A percentile compares a stretch with the other conserved stretches of the same genome.
These are phyloP conservation scores for Trichoderma gamsii DNA, from an alignment of 495 filamentous ascomycete species.

Conservation along the genomic window DNA sequence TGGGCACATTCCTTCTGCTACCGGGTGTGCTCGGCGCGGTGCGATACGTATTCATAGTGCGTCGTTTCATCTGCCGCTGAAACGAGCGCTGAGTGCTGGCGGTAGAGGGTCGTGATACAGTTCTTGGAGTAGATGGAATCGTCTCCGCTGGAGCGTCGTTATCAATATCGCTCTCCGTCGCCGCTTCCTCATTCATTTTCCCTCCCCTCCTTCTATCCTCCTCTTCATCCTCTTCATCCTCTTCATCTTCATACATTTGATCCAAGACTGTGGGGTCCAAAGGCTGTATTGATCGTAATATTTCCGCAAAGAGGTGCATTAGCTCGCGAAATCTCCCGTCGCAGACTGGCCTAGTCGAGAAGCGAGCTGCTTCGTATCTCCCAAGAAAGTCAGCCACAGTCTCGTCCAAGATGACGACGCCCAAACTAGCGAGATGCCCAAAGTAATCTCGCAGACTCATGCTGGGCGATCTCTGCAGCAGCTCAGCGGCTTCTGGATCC, in stretches of 20 bases:
- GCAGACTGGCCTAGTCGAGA: conserved; percentile 50
- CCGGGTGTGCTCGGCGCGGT: conserved; percentile 50
- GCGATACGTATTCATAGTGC: conserved; percentile 32
- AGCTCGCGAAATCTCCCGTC: conserved; percentile 70
- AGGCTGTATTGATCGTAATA: conserved; percentile 68
- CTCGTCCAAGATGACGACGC: conserved; percentile 54
- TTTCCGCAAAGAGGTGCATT: conserved; percentile 81
- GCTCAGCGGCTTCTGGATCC: conserved; percentile 56
- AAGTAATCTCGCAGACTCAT: conserved; percentile 84
- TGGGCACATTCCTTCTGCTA: conserved; percentile 26
- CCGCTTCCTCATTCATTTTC: conserved; percentile 14
- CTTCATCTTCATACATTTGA: conserved; percentile 14
- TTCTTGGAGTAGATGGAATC: conserved; percentile 30
- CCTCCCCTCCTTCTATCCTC: conserved; percentile 1
- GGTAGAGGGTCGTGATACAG: conserved; percentile 21
- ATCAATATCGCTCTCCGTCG: conserved; percentile 36
- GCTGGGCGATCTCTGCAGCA: conserved; percentile 61
- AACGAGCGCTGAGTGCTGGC: conserved; percentile 26
- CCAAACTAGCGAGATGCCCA: conserved; percentile 57
- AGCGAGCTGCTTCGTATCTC: conserved; percentile 78
- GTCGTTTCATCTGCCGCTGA: conserved; percentile 26
- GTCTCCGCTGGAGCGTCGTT: conserved; percentile 23
- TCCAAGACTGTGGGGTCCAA: conserved; percentile 47
- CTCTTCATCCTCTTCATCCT: conserved; percentile 15
- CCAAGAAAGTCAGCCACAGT: conserved; percentile 59